Evolutionary conservation across 306 rosid species (phyloP), one percentile per base, ranked within the genome.

Genomic region (Cucurbita argyrosperma): DNA sequence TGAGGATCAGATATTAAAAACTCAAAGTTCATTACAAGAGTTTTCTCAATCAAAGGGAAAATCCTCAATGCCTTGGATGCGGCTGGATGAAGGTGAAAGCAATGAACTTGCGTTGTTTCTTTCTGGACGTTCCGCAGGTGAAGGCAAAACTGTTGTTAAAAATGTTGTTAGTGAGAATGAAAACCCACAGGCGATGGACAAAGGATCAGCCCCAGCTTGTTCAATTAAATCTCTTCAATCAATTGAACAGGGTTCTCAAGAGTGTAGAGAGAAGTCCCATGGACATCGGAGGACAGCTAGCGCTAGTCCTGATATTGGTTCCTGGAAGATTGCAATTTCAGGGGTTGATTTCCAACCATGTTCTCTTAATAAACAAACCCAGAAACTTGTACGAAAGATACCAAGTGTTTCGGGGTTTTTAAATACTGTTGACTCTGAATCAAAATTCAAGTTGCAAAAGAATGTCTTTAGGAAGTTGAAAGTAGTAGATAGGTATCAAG

Each of bases 261-360:
- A 80, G 38, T 35, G 61, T 43, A 61, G 54, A 71, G 88, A 79
- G 52, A 88, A 84, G 77, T 50, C 81, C 19, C 90, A 53, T 7
- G 92, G 96, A 57, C 97, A 91, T 82, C 91, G 96, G 79, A 89
- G 96, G 84, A 86, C 88, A 5, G 99, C 99, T 76, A 94, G 97
- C 76, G 98, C 97, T 59, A 87, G 85, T 83, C 88, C 92, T 19
- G 97, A 94, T 75, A 81, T 85, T 80, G 82, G 91, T 78, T 76
- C 88, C 30, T 94, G 95, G 96, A 87, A 91, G 68, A 94, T 94
- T 75, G 78, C 88, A 38, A 90, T 94, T 80, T 75, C 87, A 0
- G 95, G 83, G 38, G 88, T 84, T 72, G 82, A 61, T 67, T 75
- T 60, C 47, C 74, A 64, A 54, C 77, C 77, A 6, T 60, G 68